phyloP scores from a whole-genome alignment of 2,329 filamentous ascomycete species.

The Venturia oleaginea region DNA sequence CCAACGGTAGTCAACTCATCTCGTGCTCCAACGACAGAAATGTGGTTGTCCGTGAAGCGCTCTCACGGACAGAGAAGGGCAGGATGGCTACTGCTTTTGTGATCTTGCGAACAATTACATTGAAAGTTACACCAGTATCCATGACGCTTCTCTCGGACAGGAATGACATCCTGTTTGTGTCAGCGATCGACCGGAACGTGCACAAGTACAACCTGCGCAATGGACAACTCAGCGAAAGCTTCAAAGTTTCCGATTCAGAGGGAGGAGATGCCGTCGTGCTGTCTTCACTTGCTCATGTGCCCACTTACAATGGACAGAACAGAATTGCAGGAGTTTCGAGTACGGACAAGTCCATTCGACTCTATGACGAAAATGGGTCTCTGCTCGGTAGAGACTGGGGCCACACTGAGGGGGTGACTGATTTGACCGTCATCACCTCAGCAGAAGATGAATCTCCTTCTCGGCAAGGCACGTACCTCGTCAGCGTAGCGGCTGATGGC shows the following conservation, averaged over 20 bases:
- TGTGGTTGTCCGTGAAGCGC: conserved; percentile 69
- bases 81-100: conserved; percentile 63
- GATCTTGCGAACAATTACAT: conserved; percentile 63
- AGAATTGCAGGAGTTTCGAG: conserved; percentile 80
- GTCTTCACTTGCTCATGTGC: conserved; percentile 60
- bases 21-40: conserved; percentile 87
- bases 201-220: conserved; percentile 53
- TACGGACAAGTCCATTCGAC: conserved; percentile 86
- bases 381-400: conserved; percentile 88
- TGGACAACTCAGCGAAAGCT: conserved; percentile 61
- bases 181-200: conserved; percentile 54
- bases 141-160: conserved; percentile 63
- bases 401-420: conserved; percentile 88
- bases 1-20: conserved; percentile 61
- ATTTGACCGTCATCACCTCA: conserved; percentile 56
- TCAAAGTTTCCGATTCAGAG: conserved; percentile 76
- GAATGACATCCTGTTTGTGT: conserved; percentile 45
- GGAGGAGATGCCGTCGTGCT: conserved; percentile 74
- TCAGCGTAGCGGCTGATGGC: conserved; percentile 42
- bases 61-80: conserved; percentile 55
- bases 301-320: conserved; percentile 49
- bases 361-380: conserved; percentile 74
- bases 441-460: conserved; percentile 30
- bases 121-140: conserved; percentile 81
- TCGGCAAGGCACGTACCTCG: conserved; percentile 21